These are phyloP conservation scores for Diplodia sapinea DNA, from an alignment of 2,329 filamentous ascomycete genomes.

Conservation along the genomic window DNA sequence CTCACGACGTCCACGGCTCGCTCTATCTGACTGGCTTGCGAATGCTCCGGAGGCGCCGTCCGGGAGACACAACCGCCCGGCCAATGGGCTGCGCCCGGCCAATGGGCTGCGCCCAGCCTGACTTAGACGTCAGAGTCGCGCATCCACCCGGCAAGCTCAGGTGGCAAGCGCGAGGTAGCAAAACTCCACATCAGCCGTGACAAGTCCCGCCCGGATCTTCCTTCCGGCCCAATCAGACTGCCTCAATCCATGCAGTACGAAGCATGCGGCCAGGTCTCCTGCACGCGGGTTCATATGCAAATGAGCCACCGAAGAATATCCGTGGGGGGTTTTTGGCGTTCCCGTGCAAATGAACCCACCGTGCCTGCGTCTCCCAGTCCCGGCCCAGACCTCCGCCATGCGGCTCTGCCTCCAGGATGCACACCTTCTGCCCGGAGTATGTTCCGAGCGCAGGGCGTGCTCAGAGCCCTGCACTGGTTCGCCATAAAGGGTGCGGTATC, in stretches of 20 bases:
- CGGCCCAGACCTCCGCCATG: neutral
- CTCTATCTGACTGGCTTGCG: neutral
- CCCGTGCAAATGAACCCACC: no score
- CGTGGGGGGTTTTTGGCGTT: no score
- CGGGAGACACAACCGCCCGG: conserved; percentile 1
- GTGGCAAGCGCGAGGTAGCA: neutral
- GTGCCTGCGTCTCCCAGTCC: no score
- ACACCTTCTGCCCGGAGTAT: neutral
- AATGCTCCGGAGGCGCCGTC: neutral
- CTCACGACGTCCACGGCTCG: neutral
- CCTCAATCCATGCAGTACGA: neutral
- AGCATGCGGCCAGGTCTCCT: neutral
- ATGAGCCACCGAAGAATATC: no score
- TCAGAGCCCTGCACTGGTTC: no score
- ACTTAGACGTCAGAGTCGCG: neutral
- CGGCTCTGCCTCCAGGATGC: neutral
- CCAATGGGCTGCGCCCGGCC: neutral
- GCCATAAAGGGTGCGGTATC: neutral
- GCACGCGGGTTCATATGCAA: no score
- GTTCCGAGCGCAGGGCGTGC: neutral
- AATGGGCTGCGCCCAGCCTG: neutral
- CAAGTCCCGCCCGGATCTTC: neutral
- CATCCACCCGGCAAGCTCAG: neutral
- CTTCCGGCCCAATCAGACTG: conserved; percentile 15
- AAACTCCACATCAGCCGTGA: neutral